These are phyloP conservation scores for Aspergillus pseudoviridinutans DNA, from an alignment of 2,329 filamentous ascomycete genomes.

Conservation along the genomic window DNA sequence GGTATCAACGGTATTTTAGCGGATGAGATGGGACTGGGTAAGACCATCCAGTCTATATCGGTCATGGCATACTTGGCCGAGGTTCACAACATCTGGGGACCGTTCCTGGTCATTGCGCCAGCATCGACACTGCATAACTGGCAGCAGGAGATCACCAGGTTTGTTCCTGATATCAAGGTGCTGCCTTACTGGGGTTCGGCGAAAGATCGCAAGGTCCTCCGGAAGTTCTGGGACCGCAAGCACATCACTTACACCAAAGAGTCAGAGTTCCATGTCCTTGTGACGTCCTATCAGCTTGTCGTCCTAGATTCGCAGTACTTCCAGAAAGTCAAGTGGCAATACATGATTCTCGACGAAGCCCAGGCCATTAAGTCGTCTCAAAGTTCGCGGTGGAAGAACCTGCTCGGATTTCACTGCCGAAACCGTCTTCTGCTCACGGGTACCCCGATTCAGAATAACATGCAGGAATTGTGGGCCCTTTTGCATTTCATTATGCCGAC, in stretches of 20 bases:
- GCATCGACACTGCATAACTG: conserved; percentile 97
- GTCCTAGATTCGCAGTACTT: conserved; percentile 96
- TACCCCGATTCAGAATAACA: conserved; percentile 99
- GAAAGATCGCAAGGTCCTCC: conserved; percentile 87
- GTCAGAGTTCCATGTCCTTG: conserved; percentile 89
- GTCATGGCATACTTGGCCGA: conserved; percentile 99
- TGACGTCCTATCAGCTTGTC: conserved; percentile 96
- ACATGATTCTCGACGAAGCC: conserved; percentile 98
- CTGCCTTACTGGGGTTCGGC: conserved; percentile 97
- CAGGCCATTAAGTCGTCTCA: conserved; percentile 98
- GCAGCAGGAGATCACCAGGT: conserved; percentile 96
- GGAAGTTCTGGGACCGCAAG: conserved; percentile 99
- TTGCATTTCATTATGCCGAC: conserved; percentile 99
- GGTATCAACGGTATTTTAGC: conserved; percentile 99
- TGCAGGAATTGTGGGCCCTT: conserved; percentile 97
- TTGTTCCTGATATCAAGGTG: conserved; percentile 91
- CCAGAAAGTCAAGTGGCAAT: conserved; percentile 99
- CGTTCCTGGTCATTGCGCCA: conserved; percentile 92
- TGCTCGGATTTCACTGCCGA: conserved; percentile 90
- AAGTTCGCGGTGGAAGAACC: conserved; percentile 93
- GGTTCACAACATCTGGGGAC: conserved; percentile 96
- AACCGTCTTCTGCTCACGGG: conserved; percentile 91
- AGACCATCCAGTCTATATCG: conserved; percentile 97
- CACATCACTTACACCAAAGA: conserved; percentile 93
- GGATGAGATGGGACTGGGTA: conserved; percentile 99